phyloP scores from a whole-genome alignment of 345 rosid genomes.

The Syzygium aqueum region DNA sequence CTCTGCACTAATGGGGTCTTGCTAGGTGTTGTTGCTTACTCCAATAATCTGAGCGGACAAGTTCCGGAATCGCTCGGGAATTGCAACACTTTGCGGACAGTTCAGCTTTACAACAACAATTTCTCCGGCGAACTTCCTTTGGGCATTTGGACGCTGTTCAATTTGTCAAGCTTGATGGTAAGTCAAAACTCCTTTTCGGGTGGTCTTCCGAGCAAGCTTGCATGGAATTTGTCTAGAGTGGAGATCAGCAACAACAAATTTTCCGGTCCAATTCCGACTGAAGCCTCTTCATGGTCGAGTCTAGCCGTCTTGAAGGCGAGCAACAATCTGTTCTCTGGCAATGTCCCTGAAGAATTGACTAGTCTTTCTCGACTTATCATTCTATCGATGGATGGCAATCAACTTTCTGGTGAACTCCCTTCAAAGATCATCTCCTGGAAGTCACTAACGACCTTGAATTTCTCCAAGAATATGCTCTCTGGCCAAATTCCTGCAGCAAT shows the following conservation, averaged over 20 bases:
- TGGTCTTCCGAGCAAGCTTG: slow-evolving; percentile 39
- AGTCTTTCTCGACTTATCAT: slow-evolving; percentile 30
- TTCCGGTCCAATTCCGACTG: slow-evolving; percentile 61
- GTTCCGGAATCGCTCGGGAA: slow-evolving; percentile 59
- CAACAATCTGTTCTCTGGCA: slow-evolving; percentile 61
- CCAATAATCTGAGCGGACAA: slow-evolving; percentile 58
- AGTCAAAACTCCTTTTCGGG: slow-evolving; percentile 70
- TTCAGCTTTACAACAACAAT: slow-evolving; percentile 58
- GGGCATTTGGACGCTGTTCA: slow-evolving; percentile 49
- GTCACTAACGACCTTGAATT: slow-evolving; percentile 30
- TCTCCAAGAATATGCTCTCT: slow-evolving; percentile 57
- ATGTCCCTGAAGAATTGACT: slow-evolving; percentile 50
- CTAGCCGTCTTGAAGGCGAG: slow-evolving; percentile 49
- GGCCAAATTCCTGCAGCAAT: slow-evolving; percentile 57
- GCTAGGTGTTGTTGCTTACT: slow-evolving; percentile 46
- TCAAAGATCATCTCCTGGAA: slow-evolving; percentile 56
- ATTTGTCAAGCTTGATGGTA: slow-evolving; percentile 40
- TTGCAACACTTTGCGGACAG: slow-evolving; percentile 37
- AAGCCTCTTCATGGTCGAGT: slow-evolving; percentile 40
- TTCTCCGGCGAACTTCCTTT: slow-evolving; percentile 78
- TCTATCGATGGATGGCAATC: slow-evolving; percentile 48
- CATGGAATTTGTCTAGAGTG: slow-evolving; percentile 59
- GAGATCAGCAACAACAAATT: slow-evolving; percentile 64
- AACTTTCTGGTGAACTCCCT: slow-evolving; percentile 61
- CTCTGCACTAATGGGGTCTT: slow-evolving; percentile 58